A percentile compares a stretch with the other conserved stretches of the same genome.
phyloP scores from a whole-genome alignment of 371 early-diverging fungal species.

The Lichtheimia corymbifera region DNA sequence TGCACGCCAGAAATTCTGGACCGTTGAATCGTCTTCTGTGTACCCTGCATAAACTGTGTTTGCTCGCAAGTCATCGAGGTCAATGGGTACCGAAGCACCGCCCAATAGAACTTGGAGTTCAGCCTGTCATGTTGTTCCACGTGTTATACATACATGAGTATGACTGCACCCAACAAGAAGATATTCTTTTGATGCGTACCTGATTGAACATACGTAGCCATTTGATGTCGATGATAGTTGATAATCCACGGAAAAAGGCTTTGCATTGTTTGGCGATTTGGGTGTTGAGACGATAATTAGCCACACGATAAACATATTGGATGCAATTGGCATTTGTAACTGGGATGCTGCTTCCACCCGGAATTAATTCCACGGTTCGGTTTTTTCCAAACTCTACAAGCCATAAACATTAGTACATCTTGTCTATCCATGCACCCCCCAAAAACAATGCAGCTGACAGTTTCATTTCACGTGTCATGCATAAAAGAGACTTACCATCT shows the following conservation, averaged over 20 bases:
- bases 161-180: neutral
- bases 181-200: conserved; percentile 12
- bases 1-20: conserved; percentile 84
- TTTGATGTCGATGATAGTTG: conserved; percentile 70
- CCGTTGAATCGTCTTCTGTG: conserved; percentile 63
- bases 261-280: conserved; percentile 83
- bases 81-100: conserved; percentile 76
- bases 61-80: conserved; percentile 73
- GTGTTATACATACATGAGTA: neutral
- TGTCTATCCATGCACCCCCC: neutral
- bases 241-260: conserved; percentile 84
- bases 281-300: conserved; percentile 77
- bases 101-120: conserved; percentile 92
- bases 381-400: conserved; percentile 50
- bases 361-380: conserved; percentile 72
- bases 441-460: conserved; percentile 3
- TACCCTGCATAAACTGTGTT: conserved; percentile 88
- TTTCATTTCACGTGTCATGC: neutral
- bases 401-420: neutral
- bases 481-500: conserved; percentile 39
- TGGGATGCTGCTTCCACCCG: conserved; percentile 69
- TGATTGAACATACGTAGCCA: conserved; percentile 87
- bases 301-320: conserved; percentile 78
- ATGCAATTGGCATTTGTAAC: conserved; percentile 87
- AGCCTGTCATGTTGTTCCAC: conserved; percentile 34